Evolutionary conservation across 371 early-diverging fungal species (phyloP), one percentile per base, ranked within the genome.

Genomic region (Catenaria anguillulae): DNA sequence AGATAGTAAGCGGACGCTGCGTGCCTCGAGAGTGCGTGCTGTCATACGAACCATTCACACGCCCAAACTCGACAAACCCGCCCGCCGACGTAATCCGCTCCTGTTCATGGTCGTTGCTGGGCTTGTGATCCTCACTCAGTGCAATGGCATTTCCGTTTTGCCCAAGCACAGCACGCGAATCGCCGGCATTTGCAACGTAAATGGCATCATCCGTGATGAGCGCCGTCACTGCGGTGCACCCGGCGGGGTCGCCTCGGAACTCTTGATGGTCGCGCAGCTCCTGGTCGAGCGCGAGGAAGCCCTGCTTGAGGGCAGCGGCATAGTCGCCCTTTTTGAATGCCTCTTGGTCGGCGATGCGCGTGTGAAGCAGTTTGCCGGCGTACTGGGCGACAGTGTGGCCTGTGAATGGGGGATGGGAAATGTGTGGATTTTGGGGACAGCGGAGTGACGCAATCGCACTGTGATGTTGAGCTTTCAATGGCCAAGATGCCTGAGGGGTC

Each of bases 121-220:
- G 97, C 69, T 97, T 97, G 75, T 97, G 97, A 71, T 97, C 97
- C 65, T 76, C 73, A n/a, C 92, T 91, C 62, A 97, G 73, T 12
- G 87, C 77, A 23, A 76, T 70, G 1, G 89, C 89, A 6, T 64
- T 65, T 19, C 97, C 97, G 36, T 77, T 68, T 43, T 69, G 68
- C 66, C 85, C 79, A 33, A 97, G 67, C 50, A 97, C 84, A 34
- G 89, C 87, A 34, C 97, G 83, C 48, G 93, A 93, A 75, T 97
- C 97, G 54, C 97, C 97, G 17, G 93, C 92, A 66, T 97, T 97
- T 50, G 84, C 65, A 21, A 58, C 62, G 60, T 55, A 64, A 36
- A 62, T 42, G 1, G 70, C 71, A 56, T 86, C 82, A 56, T 84
- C 80, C 60, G 93, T 89, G 43, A 97, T 68, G 55, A 92, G 75